phyloP scores from a whole-genome alignment of 1,284 basidiomycete genomes.

The Mrakiaceae sp. region DNA sequence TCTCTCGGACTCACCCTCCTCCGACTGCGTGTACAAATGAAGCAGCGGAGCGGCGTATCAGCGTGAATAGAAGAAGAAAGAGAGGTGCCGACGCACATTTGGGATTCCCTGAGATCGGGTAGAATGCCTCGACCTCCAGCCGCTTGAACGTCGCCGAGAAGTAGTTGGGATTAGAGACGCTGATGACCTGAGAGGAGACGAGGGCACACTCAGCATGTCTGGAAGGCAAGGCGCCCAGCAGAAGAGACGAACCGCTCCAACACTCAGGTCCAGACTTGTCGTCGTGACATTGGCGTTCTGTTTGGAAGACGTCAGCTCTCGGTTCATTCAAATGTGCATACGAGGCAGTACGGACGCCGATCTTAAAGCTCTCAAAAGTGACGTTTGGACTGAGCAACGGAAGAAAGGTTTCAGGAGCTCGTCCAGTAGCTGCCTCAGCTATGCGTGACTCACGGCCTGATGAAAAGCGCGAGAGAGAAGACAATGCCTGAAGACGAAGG shows the following conservation, averaged over 20 bases:
- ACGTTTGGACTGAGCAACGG: neutral
- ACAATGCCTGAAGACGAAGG: neutral
- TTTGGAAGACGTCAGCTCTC: too few relatives aligned
- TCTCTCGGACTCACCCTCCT: neutral
- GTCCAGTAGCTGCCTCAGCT: too few relatives aligned
- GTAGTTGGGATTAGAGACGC: conserved; percentile 11
- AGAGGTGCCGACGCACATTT: neutral
- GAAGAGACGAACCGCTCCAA: neutral
- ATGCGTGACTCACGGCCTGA: neutral
- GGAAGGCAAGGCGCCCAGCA: too few relatives aligned
- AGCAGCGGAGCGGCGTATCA: too few relatives aligned
- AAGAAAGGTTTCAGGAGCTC: too few relatives aligned
- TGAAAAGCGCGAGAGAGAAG: conserved; percentile 7
- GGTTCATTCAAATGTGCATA: too few relatives aligned
- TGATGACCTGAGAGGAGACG: neutral
- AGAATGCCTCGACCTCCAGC: conserved; percentile 4
- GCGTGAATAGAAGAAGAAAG: neutral
- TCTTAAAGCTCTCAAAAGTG: neutral
- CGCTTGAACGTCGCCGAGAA: conserved; percentile 8
- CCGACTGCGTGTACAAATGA: neutral
- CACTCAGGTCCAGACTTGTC: neutral
- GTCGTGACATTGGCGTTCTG: neutral
- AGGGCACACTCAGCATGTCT: too few relatives aligned
- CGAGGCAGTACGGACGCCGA: neutral
- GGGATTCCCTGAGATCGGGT: neutral